These are phyloP conservation scores for Colletotrichum sp. DNA, from an alignment of 2,329 filamentous ascomycete genomes.

Conservation along the genomic window DNA sequence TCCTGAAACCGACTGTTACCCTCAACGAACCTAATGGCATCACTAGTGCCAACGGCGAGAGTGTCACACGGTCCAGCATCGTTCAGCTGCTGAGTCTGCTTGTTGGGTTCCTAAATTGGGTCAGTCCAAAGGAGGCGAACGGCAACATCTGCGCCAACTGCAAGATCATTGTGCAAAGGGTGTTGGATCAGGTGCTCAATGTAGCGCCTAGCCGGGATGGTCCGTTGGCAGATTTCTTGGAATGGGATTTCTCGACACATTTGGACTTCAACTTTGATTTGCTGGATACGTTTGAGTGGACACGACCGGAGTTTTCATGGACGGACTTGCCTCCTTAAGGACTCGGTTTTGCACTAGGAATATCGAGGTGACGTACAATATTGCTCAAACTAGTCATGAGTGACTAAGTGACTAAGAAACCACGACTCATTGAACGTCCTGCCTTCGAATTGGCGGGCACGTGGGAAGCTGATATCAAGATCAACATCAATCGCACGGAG, in stretches of 20 bases:
- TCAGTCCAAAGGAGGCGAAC: constrained; percentile 51
- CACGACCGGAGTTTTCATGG: constrained; percentile 29
- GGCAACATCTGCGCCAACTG: constrained; percentile 49
- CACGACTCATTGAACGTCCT: background rate
- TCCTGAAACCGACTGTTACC: constrained; percentile 38
- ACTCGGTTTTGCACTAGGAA: background rate
- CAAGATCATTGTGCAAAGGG: constrained; percentile 52
- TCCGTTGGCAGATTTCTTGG: constrained; percentile 22
- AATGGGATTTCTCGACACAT: constrained; percentile 36
- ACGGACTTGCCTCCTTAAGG: background rate
- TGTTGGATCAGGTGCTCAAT: constrained; percentile 55
- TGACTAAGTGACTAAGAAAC: background rate
- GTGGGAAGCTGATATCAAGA: background rate
- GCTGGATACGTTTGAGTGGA: constrained; percentile 54
- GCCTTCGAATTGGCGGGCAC: background rate
- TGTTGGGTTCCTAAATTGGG: constrained; percentile 56
- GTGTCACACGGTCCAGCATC: constrained; percentile 50
- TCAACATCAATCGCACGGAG: background rate
- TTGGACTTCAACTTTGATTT: constrained; percentile 51
- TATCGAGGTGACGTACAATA: background rate
- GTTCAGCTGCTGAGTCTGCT: constrained; percentile 58
- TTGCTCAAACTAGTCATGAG: background rate
- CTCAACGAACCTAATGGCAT: constrained; percentile 27
- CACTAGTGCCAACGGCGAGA: constrained; percentile 28
- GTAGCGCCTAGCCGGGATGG: constrained; percentile 25